Conservation (phyloP, 495 filamentous ascomycete species). For the Podospora fimiseda region DNA sequence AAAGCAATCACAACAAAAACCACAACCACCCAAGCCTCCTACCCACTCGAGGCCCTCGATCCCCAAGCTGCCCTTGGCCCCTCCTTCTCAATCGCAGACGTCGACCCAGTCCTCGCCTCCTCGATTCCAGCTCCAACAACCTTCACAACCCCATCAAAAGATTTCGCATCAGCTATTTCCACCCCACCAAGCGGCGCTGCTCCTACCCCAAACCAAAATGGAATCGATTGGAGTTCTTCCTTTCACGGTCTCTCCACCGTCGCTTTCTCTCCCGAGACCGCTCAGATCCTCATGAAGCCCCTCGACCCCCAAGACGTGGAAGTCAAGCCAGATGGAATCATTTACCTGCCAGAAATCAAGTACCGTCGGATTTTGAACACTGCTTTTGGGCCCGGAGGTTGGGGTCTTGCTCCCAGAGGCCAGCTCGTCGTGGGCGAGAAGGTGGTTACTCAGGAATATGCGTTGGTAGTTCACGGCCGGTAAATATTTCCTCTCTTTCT, state of each 20-base stretch:
- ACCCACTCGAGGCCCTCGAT: conserved; percentile 11
- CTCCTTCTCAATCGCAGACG: conserved; percentile 27
- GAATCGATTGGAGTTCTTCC: conserved; percentile 87
- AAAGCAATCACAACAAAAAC: not conserved
- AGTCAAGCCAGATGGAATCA: conserved; percentile 92
- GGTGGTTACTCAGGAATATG: conserved; percentile 91
- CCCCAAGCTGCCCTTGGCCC: conserved; percentile 27
- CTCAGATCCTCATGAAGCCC: conserved; percentile 61
- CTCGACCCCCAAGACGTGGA: conserved; percentile 74
- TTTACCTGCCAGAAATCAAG: conserved; percentile 98
- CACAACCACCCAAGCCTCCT: not conserved
- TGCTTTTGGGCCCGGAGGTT: conserved; percentile 92
- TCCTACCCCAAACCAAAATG: conserved; percentile 38
- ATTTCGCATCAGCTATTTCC: conserved; percentile 18
- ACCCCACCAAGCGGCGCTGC: conserved; percentile 22
- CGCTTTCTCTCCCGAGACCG: conserved; percentile 71
- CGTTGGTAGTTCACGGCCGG: conserved; percentile 83
- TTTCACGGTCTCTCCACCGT: conserved; percentile 78
- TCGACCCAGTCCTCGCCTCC: conserved; percentile 20
- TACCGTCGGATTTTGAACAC: conserved; percentile 86
- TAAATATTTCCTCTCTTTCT: conserved; percentile 38
- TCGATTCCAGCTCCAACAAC: conserved; percentile 15
- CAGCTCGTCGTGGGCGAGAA: conserved; percentile 86
- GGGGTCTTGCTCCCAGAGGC: conserved; percentile 86
- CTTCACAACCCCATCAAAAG: not conserved